phyloP scores from a whole-genome alignment of 805 yeast species.

The Komagataella kurtzmanii region DNA sequence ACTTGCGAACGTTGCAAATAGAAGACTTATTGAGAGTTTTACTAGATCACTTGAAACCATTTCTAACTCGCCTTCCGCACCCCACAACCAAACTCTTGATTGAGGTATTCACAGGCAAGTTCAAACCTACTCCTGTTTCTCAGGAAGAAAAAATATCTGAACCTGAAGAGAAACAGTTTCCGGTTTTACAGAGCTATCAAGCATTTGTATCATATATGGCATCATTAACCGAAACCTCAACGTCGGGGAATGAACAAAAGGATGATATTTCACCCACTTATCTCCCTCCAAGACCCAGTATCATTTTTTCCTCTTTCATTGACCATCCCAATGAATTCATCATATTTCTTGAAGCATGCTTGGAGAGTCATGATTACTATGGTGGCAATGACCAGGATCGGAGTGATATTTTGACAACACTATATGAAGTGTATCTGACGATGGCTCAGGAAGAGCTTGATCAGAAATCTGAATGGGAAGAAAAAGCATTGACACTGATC shows the following conservation, averaged over 20 bases:
- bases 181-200: constrained; percentile 36
- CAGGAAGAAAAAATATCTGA: constrained; percentile 1
- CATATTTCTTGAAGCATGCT: constrained; percentile 82
- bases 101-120: constrained; percentile 81
- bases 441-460: constrained; percentile 23
- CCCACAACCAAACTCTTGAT: constrained; percentile 75
- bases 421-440: constrained; percentile 70
- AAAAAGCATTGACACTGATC: constrained; percentile 46
- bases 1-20: constrained; percentile 52
- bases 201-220: constrained; percentile 42
- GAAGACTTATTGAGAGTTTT: constrained; percentile 69
- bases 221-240: not conserved
- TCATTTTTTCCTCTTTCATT: constrained; percentile 80
- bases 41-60: constrained; percentile 32
- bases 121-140: constrained; percentile 27
- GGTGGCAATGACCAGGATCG: constrained; percentile 63
- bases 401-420: constrained; percentile 59
- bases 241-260: constrained; percentile 3
- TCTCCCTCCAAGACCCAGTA: constrained; percentile 81
- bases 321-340: constrained; percentile 81
- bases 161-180: constrained; percentile 2
- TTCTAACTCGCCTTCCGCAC: constrained; percentile 59
- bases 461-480: constrained; percentile 38
- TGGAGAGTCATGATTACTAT: constrained; percentile 62
- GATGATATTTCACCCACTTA: constrained; percentile 44